Conservation (phyloP, 116 monocot genomes). For the Trichopus zeylanicus region DNA sequence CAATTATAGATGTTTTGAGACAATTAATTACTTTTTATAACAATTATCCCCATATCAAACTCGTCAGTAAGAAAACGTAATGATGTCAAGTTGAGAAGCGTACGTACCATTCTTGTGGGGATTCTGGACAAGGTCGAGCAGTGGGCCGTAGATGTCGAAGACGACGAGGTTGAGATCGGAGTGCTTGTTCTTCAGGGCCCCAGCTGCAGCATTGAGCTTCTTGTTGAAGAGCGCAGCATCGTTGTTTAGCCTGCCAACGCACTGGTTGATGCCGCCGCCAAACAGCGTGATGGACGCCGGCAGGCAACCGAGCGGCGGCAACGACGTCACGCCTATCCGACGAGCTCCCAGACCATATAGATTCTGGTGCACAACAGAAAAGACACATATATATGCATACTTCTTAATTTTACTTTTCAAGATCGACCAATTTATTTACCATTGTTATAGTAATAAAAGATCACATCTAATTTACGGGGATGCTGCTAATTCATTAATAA, state of each 20-base stretch:
- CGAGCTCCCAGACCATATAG: constrained; percentile 43
- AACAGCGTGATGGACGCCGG: constrained; percentile 63
- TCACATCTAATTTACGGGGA: too few species aligned
- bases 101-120: constrained; percentile 43
- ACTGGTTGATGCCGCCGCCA: constrained; percentile 33
- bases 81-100: too few species aligned
- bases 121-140: constrained; percentile 18
- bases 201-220: constrained; percentile 26
- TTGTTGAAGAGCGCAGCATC: constrained; percentile 44
- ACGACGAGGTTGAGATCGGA: constrained; percentile 44
- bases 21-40: too few species aligned
- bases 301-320: constrained; percentile 60
- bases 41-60: too few species aligned
- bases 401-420: too few species aligned
- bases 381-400: background rate
- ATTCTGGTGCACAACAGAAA: constrained; percentile 12
- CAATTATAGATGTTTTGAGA: too few species aligned
- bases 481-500: too few species aligned
- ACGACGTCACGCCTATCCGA: constrained; percentile 52
- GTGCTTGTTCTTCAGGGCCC: constrained; percentile 29
- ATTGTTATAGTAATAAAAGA: too few species aligned
- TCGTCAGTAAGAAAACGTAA: too few species aligned
- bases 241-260: constrained; percentile 41
- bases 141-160: constrained; percentile 54
- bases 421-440: too few species aligned